Evolutionary conservation across 805 yeast species (phyloP), one percentile per base, ranked within the genome.

Genomic region (Starmerella apicola): DNA sequence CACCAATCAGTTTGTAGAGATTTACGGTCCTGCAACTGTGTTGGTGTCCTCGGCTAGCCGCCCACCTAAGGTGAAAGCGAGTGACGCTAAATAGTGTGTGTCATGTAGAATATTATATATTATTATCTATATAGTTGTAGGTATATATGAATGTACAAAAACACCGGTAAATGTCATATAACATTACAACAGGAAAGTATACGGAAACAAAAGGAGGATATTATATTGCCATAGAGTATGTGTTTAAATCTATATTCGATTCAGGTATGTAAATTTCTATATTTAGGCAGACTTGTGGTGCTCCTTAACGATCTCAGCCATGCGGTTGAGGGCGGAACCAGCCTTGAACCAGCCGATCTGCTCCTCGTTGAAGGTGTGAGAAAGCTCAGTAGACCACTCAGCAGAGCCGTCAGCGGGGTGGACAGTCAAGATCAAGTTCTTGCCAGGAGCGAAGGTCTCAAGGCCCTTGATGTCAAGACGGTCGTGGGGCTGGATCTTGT

Each of bases 291-390:
- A 41, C 19, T 44, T 46, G 33, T 45, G 42, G 29, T 41, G 41
- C 27, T 37, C 37, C 45, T 39, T 41, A 33, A 47, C 54, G 37
- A 43, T 38, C 51, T 67, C 59, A 49, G 85, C 81, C 85, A 85
- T 83, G 74, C 80, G 83, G 83, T 91, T 91, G 71, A 91, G 79
- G 65, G 98, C 98, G 56, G 96, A 85, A 72, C 98, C 98, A 59
- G 80, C 77, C 76, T 83, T 88, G 81, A 88, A 88, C 97, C 97
- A 88, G 64, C 83, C 96, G 62, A 88, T 81, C 74, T 88, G 98
- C 73, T 91, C 96, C 50, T 63, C 48, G 75, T 91, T 91, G 76
- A 82, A 91, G 51, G 98, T 91, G 75, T 91, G 98, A 42, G 94
- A 75, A 65, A 91, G 81, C 69, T 75, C 79, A 61, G 88, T 72